Evolutionary conservation across 2,329 filamentous ascomycete genomes (phyloP), one percentile per base, ranked within the genome.

Genomic region (Pseudocercospora eumusae): DNA sequence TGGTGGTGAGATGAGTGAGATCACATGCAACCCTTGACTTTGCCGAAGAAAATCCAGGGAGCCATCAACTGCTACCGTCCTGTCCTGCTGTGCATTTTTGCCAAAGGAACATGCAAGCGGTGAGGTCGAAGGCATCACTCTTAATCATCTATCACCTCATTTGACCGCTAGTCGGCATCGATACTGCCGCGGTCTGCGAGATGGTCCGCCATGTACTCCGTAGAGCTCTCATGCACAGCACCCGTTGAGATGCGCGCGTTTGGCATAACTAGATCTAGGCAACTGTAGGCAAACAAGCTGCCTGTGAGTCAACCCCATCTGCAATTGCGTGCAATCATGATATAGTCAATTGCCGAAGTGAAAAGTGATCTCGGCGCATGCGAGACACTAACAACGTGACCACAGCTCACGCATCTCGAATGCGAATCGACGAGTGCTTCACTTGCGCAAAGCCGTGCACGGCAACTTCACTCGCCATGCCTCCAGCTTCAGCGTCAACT

Each of bases 351-450:
- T 31, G 49, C 49, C 20, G 44, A 53, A 31, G 49, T 31, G 23
- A 20, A 33, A 54, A 54, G 52, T 54, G 27, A 54, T 54, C 52
- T 20, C 28, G 52, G 52, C 61, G 61, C 61, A 49, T 63, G 61
- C 56, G 54, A 63, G 61, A 63, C 61, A 63, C 53, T 49, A 44
- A 33, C 53, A 45, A 45, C 57, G 57, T 63, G 57, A 63, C 57
- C 42, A 57, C 53, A 53, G 52, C 61, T 36, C 57, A 42, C 52
- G 31, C 28, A 53, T 6, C 20, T 25, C 25, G 27, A 25, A 53
- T 53, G 13, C 20, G 15, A 18, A 25, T 53, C 49, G 49, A 25
- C 44, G 13, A 2, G 44, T 40, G 36, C 36, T 40, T 40, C 36
- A 40, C 36, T 40, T 40, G 36, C 36, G 36, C 36, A 40, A 40